Base-by-base conservation (phyloP, 257 asterid genomes). In the Solanum sparsipilum region DNA sequence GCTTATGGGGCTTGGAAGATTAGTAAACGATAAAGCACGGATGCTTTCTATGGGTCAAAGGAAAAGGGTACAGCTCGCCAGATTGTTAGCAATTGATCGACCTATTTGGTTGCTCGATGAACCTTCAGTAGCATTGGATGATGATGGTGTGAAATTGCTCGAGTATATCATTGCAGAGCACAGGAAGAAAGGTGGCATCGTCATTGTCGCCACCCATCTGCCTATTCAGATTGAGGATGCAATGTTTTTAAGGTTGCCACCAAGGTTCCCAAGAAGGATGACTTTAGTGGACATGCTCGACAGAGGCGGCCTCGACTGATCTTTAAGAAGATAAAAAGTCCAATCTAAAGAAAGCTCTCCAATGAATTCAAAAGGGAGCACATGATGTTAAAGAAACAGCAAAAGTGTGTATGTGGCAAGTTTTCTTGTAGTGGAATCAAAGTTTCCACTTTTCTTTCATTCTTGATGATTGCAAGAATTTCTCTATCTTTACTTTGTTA, bases 21-120 rank as follows among this genome's bases (percentile, higher is more conserved):
- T 96, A 56, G 93, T 91, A 13, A 92, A 93, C 3, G 99, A 96
- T 83, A 96, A 96, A 90, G 86, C 98, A 75, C 92, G 96, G 84
- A 94, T 93, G 95, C 95, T 96, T 11, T 96, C 99, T 9, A 93
- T 93, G 97, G 99, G 98, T 41, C 98, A 95, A 87, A 58, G 96
- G 87, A 95, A 96, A 86, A 92, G 98, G 91, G 84, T 96, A 89
- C 98, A 95, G 86, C 95, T 96, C 7, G 98, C 98, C 0, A 92
- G 99, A 90, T 63, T 96, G 27, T 88, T 95, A 91, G 98, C 99
- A 7, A 93, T 96, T 23, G 99, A 95, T 88, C 90, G 98, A 74
- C 98, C 95, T 1, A 96, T 95, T 87, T 96, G 99, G 99, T 88
- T 95, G 92, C 96, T 96, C 3, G 99, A 96, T 86, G 99, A 95